These are phyloP conservation scores for Russula foetens DNA, from an alignment of 768 basidiomycete species.

Conservation along the genomic window DNA sequence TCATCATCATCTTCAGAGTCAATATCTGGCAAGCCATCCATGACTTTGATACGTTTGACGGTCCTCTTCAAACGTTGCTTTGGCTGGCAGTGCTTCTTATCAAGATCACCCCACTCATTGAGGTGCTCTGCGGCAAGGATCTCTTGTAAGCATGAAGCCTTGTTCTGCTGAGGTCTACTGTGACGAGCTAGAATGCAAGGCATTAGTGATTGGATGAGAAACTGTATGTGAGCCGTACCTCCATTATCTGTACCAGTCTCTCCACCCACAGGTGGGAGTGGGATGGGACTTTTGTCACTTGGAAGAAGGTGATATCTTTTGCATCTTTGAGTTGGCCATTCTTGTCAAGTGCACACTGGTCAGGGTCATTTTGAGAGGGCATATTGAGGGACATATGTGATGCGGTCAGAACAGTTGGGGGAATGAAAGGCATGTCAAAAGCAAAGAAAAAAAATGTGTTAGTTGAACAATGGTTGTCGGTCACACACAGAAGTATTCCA, in stretches of 20 bases:
- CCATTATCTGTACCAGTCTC: background rate
- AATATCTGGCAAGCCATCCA: background rate
- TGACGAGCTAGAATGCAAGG: background rate
- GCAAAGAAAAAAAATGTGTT: no score
- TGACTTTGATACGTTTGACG: background rate
- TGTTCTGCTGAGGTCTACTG: background rate
- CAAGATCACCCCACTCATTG: background rate
- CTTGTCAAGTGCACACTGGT: background rate
- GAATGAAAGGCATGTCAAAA: no score
- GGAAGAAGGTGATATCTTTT: background rate
- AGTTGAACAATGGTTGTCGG: no score
- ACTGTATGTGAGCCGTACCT: background rate
- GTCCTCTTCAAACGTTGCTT: background rate
- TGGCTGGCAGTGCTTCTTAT: background rate
- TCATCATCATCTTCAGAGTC: background rate
- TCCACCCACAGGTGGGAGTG: background rate
- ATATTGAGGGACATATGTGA: background rate
- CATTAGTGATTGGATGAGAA: background rate
- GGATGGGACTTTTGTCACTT: background rate
- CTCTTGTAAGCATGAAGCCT: background rate
- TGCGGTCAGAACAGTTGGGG: no score
- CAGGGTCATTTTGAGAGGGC: background rate
- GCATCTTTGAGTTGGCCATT: background rate
- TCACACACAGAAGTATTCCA: no score
- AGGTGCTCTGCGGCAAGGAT: background rate